Evolutionary conservation across 2,329 filamentous ascomycete species (phyloP).

Genomic region (Verticillium tricorpus): DNA sequence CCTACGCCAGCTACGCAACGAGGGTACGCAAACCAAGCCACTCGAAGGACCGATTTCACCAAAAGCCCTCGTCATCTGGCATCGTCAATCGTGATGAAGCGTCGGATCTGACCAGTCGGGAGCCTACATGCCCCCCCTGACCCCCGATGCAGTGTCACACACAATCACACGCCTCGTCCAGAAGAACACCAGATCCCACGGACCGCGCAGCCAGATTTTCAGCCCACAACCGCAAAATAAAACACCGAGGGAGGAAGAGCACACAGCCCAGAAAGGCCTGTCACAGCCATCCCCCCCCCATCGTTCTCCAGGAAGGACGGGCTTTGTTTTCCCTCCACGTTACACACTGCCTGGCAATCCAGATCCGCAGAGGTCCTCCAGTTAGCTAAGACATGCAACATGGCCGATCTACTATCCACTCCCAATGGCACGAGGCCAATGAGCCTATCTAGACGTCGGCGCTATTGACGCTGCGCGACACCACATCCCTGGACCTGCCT

Average conservation of each 20-base stretch:
- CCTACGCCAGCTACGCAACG: neutral
- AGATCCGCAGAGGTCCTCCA: neutral
- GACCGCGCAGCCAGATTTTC: neutral
- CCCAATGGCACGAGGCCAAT: neutral
- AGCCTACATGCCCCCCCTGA: neutral
- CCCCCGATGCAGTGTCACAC: slow-evolving; percentile 1
- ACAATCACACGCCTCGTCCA: neutral
- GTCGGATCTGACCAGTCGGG: slow-evolving; percentile 1
- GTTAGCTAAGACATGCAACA: neutral
- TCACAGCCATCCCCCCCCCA: neutral
- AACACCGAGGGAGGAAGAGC: neutral
- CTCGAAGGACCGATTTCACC: neutral
- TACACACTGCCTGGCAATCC: neutral
- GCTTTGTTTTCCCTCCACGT: neutral
- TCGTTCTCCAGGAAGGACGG: neutral
- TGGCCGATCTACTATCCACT: neutral
- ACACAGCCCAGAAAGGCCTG: neutral
- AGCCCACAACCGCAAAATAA: neutral
- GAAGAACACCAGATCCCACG: neutral
- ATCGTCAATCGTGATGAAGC: neutral
- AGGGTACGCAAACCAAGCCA: neutral
- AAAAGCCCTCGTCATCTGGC: neutral
- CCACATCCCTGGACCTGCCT: neutral
- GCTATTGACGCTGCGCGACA: slow-evolving; percentile 1
- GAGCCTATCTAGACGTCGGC: neutral